Conservation (phyloP, 73 alveolate species). For the Paramecium sonneborni region DNA sequence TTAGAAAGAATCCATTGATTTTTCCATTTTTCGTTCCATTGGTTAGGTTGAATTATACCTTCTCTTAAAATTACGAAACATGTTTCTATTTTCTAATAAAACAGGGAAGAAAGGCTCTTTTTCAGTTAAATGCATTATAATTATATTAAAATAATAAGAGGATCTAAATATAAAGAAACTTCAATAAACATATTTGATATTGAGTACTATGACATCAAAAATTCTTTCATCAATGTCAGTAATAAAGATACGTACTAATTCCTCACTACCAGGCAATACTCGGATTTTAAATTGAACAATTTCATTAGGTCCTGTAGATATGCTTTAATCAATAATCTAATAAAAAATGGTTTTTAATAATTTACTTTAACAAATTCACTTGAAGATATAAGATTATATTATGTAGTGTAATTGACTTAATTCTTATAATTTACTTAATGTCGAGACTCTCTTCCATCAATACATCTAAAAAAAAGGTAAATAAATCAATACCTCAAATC, state of each 20-base stretch:
- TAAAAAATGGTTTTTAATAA: background rate
- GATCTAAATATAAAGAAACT: background rate
- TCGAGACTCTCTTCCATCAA: slow-evolving; percentile 33
- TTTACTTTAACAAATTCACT: slow-evolving; percentile 30
- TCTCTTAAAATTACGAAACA: background rate
- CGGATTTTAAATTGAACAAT: slow-evolving; percentile 22
- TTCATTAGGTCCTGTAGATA: slow-evolving; percentile 46
- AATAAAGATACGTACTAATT: background rate
- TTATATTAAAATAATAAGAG: background rate
- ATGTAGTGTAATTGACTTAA: background rate
- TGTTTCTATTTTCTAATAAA: background rate
- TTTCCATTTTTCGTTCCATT: background rate
- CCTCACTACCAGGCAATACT: slow-evolving; percentile 10
- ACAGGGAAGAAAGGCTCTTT: slow-evolving; percentile 22
- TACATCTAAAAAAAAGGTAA: background rate
- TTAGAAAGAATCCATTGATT: background rate
- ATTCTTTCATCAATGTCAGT: slow-evolving; percentile 51
- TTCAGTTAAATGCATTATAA: background rate
- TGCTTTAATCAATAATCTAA: background rate
- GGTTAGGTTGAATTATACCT: background rate
- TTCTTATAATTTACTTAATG: slow-evolving; percentile 11
- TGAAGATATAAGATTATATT: background rate
- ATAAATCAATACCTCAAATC: background rate
- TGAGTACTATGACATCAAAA: slow-evolving; percentile 14
- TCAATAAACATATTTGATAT: slow-evolving; percentile 54